Base-by-base conservation (phyloP, 2,329 filamentous ascomycete species). In the Pseudocercospora fijiensis region DNA sequence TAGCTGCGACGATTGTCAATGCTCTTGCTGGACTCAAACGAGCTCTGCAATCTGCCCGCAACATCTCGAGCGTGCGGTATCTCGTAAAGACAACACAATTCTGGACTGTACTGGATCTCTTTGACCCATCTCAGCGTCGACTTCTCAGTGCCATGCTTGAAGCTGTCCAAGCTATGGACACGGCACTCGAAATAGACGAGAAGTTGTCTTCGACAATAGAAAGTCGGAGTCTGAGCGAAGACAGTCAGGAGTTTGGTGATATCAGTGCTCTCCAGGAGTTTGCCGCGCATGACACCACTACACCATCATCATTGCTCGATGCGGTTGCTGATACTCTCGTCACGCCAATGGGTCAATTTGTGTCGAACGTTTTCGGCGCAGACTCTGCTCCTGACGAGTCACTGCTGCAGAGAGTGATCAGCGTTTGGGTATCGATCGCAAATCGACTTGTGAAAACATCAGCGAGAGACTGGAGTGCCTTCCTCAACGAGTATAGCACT, bases 231-330 rank as follows among this genome's bases (percentile, higher is more conserved):
- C 67, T 58, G 11, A 83, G 80, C 60, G 85, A 88, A 58, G 86
- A 88, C 59, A 88, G 86, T 66, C 86, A 88, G 71, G 86, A 88
- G 53, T 88, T 86, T 69, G 86, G 86, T 28, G 85, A 86, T 64
- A 85, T 82, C 77, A 77, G 81, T 22, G 85, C 80, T 20, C 77
- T 87, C 57, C 81, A 84, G 62, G 81, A 83, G 33, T 60, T 71
- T 9, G 67, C 47, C 4, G 60, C 62, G 13, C 55, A 64, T n/a
- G 20, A 27, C n/a, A 11, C 49, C 10, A 26, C 26, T 13, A 10
- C 55, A 7, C n/a, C 24, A 28, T 47, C 52, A 9, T 16, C 24
- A 33, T 47, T 10, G 51, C 11, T 27, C 22, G 52, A 49, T 8
- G 57, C 57, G 26, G 70, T 82, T 30, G 72, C 81, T 26, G 76